Evolutionary conservation across 73 alveolate species (phyloP).

Genomic region (Effrenium voratum): DNA sequence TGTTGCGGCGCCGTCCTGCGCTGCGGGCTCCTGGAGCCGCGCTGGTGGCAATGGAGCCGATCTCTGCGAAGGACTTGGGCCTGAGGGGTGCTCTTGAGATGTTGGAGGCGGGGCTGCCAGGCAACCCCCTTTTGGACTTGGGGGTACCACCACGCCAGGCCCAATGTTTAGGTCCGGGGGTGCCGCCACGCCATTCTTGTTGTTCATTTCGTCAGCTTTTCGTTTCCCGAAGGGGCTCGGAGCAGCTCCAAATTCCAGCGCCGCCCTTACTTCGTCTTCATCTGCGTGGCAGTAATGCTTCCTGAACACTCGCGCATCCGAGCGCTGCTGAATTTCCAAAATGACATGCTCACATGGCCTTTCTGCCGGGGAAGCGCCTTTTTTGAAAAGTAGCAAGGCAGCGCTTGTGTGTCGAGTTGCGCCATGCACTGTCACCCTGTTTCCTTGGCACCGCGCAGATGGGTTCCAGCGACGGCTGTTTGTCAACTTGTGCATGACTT

Average conservation of each 20-base stretch:
- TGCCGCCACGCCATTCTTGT: neutral
- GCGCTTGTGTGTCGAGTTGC: constrained; percentile 58
- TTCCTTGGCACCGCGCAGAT: neutral
- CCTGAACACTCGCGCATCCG: constrained; percentile 15
- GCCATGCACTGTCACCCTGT: constrained; percentile 43
- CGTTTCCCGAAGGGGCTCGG: constrained; percentile 16
- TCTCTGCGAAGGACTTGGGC: no score
- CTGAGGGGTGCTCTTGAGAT: neutral
- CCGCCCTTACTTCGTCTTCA: neutral
- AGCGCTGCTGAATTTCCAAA: constrained; percentile 34
- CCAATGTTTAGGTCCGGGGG: no score
- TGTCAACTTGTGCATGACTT: constrained; percentile 8
- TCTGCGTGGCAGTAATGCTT: constrained; percentile 21
- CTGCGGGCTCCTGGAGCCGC: neutral
- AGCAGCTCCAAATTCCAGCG: constrained; percentile 54
- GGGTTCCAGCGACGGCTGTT: constrained; percentile 16
- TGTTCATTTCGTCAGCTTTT: neutral
- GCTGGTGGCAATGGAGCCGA: neutral
- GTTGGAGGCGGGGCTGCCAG: neutral
- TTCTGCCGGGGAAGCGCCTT: neutral
- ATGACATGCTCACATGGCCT: constrained; percentile 23
- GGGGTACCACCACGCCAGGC: neutral
- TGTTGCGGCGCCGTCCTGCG: neutral
- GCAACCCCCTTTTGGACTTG: neutral
- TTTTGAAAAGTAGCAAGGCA: constrained; percentile 41